These are phyloP conservation scores for Colletotrichum filicis DNA, from an alignment of 2,329 filamentous ascomycete species.

Conservation along the genomic window DNA sequence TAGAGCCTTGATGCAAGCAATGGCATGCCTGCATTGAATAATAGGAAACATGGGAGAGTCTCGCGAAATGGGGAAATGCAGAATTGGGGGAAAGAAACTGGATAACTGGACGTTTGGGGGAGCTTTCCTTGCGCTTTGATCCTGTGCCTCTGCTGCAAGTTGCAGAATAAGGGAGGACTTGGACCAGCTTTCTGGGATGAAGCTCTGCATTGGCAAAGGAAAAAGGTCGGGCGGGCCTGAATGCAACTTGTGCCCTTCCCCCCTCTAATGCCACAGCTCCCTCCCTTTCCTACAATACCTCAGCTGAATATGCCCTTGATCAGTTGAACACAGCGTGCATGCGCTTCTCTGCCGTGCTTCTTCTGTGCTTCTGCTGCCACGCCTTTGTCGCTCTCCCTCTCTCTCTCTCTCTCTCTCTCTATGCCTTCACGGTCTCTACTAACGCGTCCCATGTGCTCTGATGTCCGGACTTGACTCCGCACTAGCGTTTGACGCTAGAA, in stretches of 20 bases:
- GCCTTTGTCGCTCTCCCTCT: not conserved
- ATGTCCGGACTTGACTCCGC: constrained; percentile 28
- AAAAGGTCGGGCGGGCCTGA: constrained; percentile 2
- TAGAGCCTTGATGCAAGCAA: constrained; percentile 19
- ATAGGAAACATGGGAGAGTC: constrained; percentile 19
- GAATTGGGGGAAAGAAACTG: not conserved
- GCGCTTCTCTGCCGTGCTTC: not conserved
- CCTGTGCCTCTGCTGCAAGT: not conserved
- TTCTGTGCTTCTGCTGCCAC: not conserved
- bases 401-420: no score
- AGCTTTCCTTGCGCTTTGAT: constrained; percentile 9
- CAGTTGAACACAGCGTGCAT: constrained; percentile 28
- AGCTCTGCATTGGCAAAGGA: not conserved
- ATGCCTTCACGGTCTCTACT: not conserved
- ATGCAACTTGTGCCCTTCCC: constrained; percentile 16
- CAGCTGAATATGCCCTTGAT: constrained; percentile 9
- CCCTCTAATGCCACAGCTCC: not conserved
- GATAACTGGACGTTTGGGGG: not conserved
- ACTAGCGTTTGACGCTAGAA: constrained; percentile 35
- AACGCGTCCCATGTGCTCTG: constrained; percentile 15
- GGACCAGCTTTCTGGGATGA: constrained; percentile 12
- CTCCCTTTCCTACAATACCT: not conserved
- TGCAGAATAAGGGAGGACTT: not conserved
- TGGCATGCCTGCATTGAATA: constrained; percentile 25
- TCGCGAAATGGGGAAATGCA: constrained; percentile 16